Evolutionary conservation across 306 rosid species (phyloP).

Genomic region (Begonia loranthoides): DNA sequence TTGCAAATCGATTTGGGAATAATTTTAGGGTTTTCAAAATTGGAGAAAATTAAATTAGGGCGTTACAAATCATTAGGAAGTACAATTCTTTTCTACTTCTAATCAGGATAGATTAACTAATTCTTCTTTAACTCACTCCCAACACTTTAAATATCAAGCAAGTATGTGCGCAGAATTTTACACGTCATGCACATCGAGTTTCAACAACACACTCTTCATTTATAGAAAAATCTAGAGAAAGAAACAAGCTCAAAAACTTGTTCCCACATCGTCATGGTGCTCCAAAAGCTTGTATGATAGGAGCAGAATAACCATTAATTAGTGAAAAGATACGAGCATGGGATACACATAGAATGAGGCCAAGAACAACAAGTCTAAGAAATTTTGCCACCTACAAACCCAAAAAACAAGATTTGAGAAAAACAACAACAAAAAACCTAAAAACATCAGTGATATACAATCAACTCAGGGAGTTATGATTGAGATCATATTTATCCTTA

Average conservation of each 20-base stretch:
- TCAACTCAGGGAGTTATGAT: constrained; percentile 20
- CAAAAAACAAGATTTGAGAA: constrained; percentile 1
- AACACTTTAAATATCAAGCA: too few relatives aligned
- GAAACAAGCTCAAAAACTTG: constrained; percentile 33
- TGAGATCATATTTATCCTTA: constrained; percentile 45
- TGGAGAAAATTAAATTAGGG: too few relatives aligned
- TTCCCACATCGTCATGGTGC: constrained; percentile 58
- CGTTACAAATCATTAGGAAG: too few relatives aligned
- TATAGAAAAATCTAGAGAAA: background rate
- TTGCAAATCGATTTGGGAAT: too few relatives aligned
- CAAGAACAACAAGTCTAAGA: constrained; percentile 64
- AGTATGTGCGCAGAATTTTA: too few relatives aligned
- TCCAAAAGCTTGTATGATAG: constrained; percentile 78
- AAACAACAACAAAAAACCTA: constrained; percentile 4
- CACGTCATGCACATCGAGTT: background rate
- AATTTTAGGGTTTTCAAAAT: too few relatives aligned
- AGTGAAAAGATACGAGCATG: constrained; percentile 95
- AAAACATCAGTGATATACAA: constrained; percentile 1
- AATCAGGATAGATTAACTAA: too few relatives aligned
- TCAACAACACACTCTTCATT: background rate
- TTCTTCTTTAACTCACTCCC: too few relatives aligned
- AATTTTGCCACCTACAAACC: constrained; percentile 50
- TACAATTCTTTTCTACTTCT: too few relatives aligned
- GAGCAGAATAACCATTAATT: constrained; percentile 89
- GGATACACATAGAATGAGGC: constrained; percentile 69